Percentiles rank a stretch among this genome's conserved stretches.
Evolutionary conservation across 805 yeast species (phyloP).

Genomic region (Priceomyces carsonii): DNA sequence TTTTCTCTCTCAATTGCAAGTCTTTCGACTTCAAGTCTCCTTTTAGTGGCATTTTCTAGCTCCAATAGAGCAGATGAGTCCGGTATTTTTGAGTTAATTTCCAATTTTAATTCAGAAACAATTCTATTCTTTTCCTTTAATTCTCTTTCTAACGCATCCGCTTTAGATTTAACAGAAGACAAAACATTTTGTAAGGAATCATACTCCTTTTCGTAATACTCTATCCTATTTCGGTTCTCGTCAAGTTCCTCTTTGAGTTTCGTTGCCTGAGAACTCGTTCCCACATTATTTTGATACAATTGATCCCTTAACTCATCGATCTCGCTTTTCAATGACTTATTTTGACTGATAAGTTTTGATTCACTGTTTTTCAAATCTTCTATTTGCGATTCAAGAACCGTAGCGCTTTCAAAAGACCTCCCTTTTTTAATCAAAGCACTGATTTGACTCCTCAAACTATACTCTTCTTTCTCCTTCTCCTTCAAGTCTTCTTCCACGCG

Average conservation of each 20-base stretch:
- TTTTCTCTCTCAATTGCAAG: conserved; percentile 25
- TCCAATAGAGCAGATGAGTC: conserved; percentile 22
- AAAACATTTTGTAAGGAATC: conserved; percentile 23
- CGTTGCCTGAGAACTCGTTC: conserved; percentile 11
- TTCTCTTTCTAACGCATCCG: conserved; percentile 19
- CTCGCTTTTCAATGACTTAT: conserved; percentile 24
- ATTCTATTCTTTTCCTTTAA: conserved; percentile 17
- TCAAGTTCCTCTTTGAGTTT: conserved; percentile 16
- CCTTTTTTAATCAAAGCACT: conserved; percentile 20
- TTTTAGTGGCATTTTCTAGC: conserved; percentile 20
- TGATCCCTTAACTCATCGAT: conserved; percentile 28
- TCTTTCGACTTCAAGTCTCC: conserved; percentile 25
- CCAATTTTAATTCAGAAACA: conserved; percentile 22
- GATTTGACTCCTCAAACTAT: conserved; percentile 21
- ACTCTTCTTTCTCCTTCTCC: conserved; percentile 24
- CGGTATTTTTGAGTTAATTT: conserved; percentile 17
- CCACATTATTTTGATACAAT: conserved; percentile 16
- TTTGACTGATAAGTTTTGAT: conserved; percentile 15
- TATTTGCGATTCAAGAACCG: conserved; percentile 22
- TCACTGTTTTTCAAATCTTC: conserved; percentile 22
- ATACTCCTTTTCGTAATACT: conserved; percentile 29
- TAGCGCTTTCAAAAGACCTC: conserved; percentile 12
- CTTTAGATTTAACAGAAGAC: conserved; percentile 23
- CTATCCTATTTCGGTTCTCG: conserved; percentile 26
- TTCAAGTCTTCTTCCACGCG: conserved; percentile 18